These are phyloP conservation scores for Mycena crocata DNA, from an alignment of 768 basidiomycete genomes.

Conservation along the genomic window DNA sequence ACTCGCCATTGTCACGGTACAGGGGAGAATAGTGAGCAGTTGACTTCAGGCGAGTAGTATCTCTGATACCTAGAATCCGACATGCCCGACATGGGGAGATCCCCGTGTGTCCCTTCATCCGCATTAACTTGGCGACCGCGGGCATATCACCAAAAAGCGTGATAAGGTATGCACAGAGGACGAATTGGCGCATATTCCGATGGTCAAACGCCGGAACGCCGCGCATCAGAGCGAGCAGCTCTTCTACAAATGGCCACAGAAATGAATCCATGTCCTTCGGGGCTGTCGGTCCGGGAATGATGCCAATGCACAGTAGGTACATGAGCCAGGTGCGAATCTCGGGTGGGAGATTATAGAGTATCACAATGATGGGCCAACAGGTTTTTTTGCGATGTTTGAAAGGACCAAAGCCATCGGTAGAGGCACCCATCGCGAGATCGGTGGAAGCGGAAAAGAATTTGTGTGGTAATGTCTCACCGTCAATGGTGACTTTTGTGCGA, in stretches of 20 bases:
- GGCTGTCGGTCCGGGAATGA: slow-evolving; percentile 43
- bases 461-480: slow-evolving; percentile 32
- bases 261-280: slow-evolving; percentile 48
- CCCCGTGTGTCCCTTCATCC: slow-evolving; percentile 7
- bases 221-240: slow-evolving; percentile 23
- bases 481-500: slow-evolving; percentile 32
- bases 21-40: neutral
- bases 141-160: slow-evolving; percentile 10
- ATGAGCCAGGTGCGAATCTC: slow-evolving; percentile 39
- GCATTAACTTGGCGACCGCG: slow-evolving; percentile 1
- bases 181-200: neutral
- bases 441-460: slow-evolving; percentile 42
- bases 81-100: slow-evolving; percentile 4
- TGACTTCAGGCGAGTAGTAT: neutral
- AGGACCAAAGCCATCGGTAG: slow-evolving; percentile 47
- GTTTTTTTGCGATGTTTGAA: too few relatives aligned
- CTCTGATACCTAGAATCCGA: neutral
- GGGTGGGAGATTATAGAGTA: slow-evolving; percentile 46
- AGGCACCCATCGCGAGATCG: slow-evolving; percentile 50
- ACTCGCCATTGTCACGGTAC: neutral
- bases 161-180: slow-evolving; percentile 3
- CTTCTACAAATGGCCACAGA: slow-evolving; percentile 44
- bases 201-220: slow-evolving; percentile 8
- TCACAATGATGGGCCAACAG: slow-evolving; percentile 46
- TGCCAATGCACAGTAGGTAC: slow-evolving; percentile 43